Conservation (phyloP, 176 grass and related monocot genomes). For the Rhipidocladum racemiflorum region DNA sequence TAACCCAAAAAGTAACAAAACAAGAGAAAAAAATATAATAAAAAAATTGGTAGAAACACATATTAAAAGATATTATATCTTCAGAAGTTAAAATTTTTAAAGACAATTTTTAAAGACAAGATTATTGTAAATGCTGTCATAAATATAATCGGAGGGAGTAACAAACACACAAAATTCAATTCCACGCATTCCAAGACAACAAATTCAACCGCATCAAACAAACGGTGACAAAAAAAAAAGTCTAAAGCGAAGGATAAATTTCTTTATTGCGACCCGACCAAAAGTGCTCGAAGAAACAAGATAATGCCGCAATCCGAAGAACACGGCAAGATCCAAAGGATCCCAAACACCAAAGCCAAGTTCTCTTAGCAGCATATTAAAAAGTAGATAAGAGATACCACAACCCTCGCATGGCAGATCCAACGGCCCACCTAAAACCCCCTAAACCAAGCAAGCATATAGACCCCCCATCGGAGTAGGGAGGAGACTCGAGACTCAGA, state of each 20-base stretch:
- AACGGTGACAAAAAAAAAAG: not conserved
- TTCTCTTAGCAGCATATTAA: not conserved
- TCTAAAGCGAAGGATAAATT: too few species aligned
- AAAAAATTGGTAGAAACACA: too few species aligned
- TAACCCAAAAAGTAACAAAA: too few species aligned
- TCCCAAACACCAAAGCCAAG: not conserved
- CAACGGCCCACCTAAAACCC: not conserved
- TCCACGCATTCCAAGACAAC: not conserved
- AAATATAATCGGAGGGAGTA: too few species aligned
- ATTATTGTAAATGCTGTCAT: too few species aligned
- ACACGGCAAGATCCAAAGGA: not conserved
- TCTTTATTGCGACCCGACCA: not conserved
- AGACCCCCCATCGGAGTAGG: not conserved
- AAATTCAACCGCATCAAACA: not conserved
- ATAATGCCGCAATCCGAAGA: not conserved
- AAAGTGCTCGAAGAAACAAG: not conserved
- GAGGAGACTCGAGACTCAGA: not conserved
- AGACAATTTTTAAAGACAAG: too few species aligned
- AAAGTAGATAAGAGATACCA: not conserved
- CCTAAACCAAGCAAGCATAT: not conserved
- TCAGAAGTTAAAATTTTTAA: too few species aligned
- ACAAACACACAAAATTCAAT: too few species aligned
- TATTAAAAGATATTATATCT: too few species aligned
- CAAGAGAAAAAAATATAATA: too few species aligned
- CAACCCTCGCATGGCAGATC: not conserved